These are phyloP conservation scores for Zalaria obscura DNA, from an alignment of 2,329 filamentous ascomycete genomes.

Conservation along the genomic window DNA sequence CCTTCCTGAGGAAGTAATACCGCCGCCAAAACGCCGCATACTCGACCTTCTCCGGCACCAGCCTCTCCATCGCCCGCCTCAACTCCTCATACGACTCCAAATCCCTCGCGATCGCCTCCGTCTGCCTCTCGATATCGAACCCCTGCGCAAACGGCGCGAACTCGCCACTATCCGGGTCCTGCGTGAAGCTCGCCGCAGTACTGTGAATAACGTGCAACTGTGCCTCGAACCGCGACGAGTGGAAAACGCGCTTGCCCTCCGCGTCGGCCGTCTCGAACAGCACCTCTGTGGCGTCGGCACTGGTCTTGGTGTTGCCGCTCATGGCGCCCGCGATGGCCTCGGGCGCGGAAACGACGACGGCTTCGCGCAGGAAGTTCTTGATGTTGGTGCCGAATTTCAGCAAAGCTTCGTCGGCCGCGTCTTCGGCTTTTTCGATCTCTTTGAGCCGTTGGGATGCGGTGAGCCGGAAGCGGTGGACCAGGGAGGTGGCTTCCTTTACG, in stretches of 20 bases:
- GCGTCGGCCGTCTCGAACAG: constrained; percentile 90
- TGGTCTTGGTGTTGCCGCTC: constrained; percentile 23
- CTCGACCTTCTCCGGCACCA: constrained; percentile 85
- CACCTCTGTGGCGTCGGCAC: constrained; percentile 32
- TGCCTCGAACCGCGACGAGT: constrained; percentile 86
- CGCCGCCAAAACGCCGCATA: constrained; percentile 85
- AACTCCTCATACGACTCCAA: constrained; percentile 78
- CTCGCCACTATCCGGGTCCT: constrained; percentile 55
- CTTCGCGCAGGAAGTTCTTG: constrained; percentile 77
- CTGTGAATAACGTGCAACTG: constrained; percentile 94
- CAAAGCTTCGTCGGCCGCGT: constrained; percentile 89
- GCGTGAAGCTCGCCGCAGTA: constrained; percentile 63
- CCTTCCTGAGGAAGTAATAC: constrained; percentile 88
- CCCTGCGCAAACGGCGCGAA: constrained; percentile 58
- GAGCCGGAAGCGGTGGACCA: constrained; percentile 54
- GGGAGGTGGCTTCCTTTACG: constrained; percentile 42
- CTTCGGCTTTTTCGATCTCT: constrained; percentile 82
- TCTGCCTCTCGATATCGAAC: constrained; percentile 76
- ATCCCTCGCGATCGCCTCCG: constrained; percentile 66
- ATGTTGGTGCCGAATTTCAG: constrained; percentile 84
- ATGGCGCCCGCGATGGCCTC: constrained; percentile 27
- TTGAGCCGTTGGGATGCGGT: constrained; percentile 45
- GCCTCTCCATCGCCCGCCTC: constrained; percentile 77
- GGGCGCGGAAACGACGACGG: constrained; percentile 74
- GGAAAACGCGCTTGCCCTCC: constrained; percentile 80